Evolutionary conservation across 2,329 filamentous ascomycete genomes (phyloP), one percentile per base, ranked within the genome.

Genomic region (Penicillium glabrum): DNA sequence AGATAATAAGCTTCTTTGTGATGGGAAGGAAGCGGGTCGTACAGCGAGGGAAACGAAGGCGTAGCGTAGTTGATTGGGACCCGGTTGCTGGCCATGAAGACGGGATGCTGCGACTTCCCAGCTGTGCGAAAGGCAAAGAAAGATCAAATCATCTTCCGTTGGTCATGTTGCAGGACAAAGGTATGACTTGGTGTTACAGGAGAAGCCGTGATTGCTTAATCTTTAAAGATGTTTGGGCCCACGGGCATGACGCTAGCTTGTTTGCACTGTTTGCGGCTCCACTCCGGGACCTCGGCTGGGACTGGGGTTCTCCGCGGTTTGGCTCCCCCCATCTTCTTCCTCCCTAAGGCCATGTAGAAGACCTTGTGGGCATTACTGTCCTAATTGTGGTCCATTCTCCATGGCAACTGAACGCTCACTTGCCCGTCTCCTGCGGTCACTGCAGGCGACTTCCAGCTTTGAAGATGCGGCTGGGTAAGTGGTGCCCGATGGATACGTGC

Each of bases 21-120:
- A 57, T 73, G 72, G 13, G 87, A 79, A 24, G 82, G 80, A 46
- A 87, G 77, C 33, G 89, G 86, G 84, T 90, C 89, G 77, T 91
- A 91, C 58, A 97, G 86, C 37, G 89, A 90, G 1, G 92, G 92
- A 70, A 96, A 97, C 5, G 79, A 72, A 21, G 91, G 91, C 23
- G 84, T 83, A 26, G 75, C 72, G 77, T 96, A 95, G 71, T 81
- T 80, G 33, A 78, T 72, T 1, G 83, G 83, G 51, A 77, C 73
- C 47, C 76, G 76, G 63, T 79, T 75, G 64, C 73, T 68, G 19
- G 69, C 59, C 67, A 74, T 72, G 39, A 35, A 24, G 31, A 47
- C 3, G 6, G 41, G 46, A 49, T 56, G 55, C 24, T 21, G 52
- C 44, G 48, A 35, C 33, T 8, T 7, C 9, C 47, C 43, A 57